A percentile compares a stretch with the other conserved stretches of the same genome.
Conservation (phyloP, 2,329 filamentous ascomycete genomes). For the Aureobasidium namibiae region DNA sequence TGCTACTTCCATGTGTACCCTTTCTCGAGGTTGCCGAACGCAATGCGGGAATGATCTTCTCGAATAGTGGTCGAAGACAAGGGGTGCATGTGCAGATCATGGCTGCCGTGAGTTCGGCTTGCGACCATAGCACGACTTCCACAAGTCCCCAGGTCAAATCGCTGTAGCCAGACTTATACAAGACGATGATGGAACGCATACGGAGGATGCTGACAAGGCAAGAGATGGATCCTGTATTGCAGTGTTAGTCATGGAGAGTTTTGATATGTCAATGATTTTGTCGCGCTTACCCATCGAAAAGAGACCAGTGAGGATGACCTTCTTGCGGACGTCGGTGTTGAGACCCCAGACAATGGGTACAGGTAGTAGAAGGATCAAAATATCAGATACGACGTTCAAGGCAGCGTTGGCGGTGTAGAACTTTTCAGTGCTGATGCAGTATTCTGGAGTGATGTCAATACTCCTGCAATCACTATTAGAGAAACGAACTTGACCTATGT, state of each 20-base stretch:
- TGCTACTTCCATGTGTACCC: neutral
- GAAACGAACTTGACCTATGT: too few species aligned
- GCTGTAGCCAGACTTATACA: neutral
- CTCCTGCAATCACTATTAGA: too few species aligned
- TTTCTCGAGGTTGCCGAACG: neutral
- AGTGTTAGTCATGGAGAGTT: neutral
- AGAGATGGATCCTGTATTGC: neutral
- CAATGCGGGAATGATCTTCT: neutral
- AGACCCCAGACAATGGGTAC: conserved; percentile 47
- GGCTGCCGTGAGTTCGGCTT: conserved; percentile 1
- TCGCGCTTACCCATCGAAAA: conserved; percentile 40
- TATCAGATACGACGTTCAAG: conserved; percentile 28
- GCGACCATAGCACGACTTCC: conserved; percentile 5
- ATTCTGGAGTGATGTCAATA: neutral
- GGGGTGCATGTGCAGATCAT: conserved; percentile 11
- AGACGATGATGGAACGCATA: conserved; percentile 5
- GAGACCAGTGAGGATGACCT: conserved; percentile 42
- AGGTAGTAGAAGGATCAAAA: conserved; percentile 51
- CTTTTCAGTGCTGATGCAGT: conserved; percentile 1
- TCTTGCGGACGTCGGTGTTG: conserved; percentile 43
- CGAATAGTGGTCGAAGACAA: conserved; percentile 9
- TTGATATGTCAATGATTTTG: too few species aligned
- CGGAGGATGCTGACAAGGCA: conserved; percentile 11
- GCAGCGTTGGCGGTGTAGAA: conserved; percentile 11
- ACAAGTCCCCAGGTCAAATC: conserved; percentile 9